Percentiles rank a stretch among this genome's conserved stretches.
Conservation (phyloP, 1,284 basidiomycete species). For the Pascua guehoae region DNA sequence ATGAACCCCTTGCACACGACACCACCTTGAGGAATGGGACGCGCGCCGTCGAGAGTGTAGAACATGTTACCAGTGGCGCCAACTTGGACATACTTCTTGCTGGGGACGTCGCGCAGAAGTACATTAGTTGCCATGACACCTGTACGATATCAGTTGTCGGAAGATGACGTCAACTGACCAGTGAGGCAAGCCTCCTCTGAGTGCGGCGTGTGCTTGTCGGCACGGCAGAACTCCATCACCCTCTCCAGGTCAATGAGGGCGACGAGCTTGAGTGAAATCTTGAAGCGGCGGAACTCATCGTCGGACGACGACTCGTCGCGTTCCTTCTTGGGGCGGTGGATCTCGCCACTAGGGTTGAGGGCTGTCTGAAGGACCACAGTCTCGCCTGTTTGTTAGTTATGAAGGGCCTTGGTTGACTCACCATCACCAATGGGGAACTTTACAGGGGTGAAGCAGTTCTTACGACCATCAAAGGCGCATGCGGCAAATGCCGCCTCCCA, state of each 20-base stretch:
- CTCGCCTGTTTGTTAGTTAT: constrained; percentile 2
- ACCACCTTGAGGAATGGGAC: constrained; percentile 35
- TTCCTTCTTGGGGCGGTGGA: constrained; percentile 19
- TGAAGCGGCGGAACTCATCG: constrained; percentile 35
- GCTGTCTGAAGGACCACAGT: constrained; percentile 19
- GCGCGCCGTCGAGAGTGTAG: constrained; percentile 33
- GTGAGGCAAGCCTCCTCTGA: constrained; percentile 37
- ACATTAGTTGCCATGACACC: constrained; percentile 43
- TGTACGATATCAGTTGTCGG: constrained; percentile 28
- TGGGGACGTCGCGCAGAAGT: constrained; percentile 38
- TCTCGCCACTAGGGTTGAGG: constrained; percentile 31
- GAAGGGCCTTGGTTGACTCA: constrained; percentile 6
- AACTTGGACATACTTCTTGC: constrained; percentile 37
- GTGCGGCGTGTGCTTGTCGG: constrained; percentile 26
- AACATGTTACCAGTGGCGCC: constrained; percentile 42
- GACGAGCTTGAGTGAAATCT: constrained; percentile 35
- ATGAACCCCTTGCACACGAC: constrained; percentile 44
- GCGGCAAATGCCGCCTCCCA: constrained; percentile 23
- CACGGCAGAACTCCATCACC: constrained; percentile 39
- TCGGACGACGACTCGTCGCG: constrained; percentile 24
- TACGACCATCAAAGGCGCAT: constrained; percentile 37
- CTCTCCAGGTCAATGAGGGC: constrained; percentile 37
- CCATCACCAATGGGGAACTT: constrained; percentile 28
- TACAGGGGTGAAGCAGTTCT: constrained; percentile 39
- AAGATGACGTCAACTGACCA: constrained; percentile 17